Evolutionary conservation across 164 flowering plant species (phyloP), one percentile per base, ranked within the genome.

Genomic region (Annona cherimola): DNA sequence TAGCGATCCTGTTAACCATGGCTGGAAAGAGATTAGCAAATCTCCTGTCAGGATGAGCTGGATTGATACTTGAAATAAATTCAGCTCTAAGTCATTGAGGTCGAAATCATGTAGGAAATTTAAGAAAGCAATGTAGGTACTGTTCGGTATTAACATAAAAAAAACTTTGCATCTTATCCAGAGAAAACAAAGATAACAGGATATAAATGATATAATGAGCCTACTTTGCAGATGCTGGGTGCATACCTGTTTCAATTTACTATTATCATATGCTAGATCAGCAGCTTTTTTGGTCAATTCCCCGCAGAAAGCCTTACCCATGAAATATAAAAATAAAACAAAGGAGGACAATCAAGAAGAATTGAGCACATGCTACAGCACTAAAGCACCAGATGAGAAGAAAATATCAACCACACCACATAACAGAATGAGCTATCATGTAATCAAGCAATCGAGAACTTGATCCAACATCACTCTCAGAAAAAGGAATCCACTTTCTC

Each of bases 271-370:
- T 57, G 84, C 73, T 42, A 92, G 81, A 70, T 87, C 86, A 39
- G 89, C 84, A 71, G 94, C 94, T 79, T 83, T 92, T 80, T 72
- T 81, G 63, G 81, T 85, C 69, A 94, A 79, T 70, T 89, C 97
- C 73, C 88, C 95, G 76, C 86, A 81, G 50, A 87, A 67, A 71
- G 92, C 99, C 99, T 94, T 74, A 1, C n/a, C 43, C 8, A 63
- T 50, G 20, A 26, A 50, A 55, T 35, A 26, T 7, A 61, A 4
- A 42, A 20, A 60, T 19, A 54, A 26, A 67, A 3, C 19, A 43
- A 20, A 64, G 35, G 44, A 57, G 14, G 42, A 7, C 61, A 14
- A 59, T 12, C 6, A 50, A 41, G 55, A 39, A 14, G 20, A 26
- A 50, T 7, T 3, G 40, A 46, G 4, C 20, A 42, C 39, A 55